phyloP scores from a whole-genome alignment of 768 basidiomycete species.

The Lentinula raphanica region DNA sequence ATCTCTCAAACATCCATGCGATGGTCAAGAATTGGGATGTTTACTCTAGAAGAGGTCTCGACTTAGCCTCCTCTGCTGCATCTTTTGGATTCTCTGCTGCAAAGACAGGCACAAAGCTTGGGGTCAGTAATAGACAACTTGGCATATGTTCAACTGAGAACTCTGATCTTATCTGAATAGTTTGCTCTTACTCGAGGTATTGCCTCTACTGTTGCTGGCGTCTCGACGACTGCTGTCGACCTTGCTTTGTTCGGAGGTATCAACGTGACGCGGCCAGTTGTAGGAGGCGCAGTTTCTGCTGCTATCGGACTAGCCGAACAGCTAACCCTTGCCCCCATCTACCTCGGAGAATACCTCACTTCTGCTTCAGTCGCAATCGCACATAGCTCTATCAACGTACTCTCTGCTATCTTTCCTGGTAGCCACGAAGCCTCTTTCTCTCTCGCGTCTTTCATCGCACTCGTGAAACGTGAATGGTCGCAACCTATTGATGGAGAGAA shows the following conservation, averaged over 20 bases:
- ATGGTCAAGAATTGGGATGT: constrained; percentile 45
- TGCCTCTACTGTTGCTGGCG: constrained; percentile 50
- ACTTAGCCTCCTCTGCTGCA: constrained; percentile 59
- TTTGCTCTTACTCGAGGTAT: constrained; percentile 65
- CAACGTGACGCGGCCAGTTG: constrained; percentile 50
- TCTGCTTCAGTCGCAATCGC: constrained; percentile 71
- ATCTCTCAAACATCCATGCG: background rate
- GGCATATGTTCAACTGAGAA: constrained; percentile 7
- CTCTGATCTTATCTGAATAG: constrained; percentile 26
- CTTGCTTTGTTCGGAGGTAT: constrained; percentile 61
- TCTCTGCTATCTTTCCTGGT: constrained; percentile 67
- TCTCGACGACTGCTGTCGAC: constrained; percentile 59
- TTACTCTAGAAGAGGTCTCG: constrained; percentile 55
- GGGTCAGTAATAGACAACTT: constrained; percentile 39
- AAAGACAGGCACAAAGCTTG: constrained; percentile 62
- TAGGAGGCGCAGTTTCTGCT: constrained; percentile 54
- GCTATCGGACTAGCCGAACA: constrained; percentile 65
- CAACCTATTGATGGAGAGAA: constrained; percentile 45
- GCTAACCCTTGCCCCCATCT: constrained; percentile 68
- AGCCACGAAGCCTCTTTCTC: constrained; percentile 80
- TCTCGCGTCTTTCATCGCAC: constrained; percentile 69
- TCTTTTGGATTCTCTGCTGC: constrained; percentile 64
- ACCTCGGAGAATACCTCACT: constrained; percentile 71
- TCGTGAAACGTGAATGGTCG: constrained; percentile 77
- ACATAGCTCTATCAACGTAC: constrained; percentile 68